Conservation (phyloP, 805 yeast species). For the Lachancea sp. region DNA sequence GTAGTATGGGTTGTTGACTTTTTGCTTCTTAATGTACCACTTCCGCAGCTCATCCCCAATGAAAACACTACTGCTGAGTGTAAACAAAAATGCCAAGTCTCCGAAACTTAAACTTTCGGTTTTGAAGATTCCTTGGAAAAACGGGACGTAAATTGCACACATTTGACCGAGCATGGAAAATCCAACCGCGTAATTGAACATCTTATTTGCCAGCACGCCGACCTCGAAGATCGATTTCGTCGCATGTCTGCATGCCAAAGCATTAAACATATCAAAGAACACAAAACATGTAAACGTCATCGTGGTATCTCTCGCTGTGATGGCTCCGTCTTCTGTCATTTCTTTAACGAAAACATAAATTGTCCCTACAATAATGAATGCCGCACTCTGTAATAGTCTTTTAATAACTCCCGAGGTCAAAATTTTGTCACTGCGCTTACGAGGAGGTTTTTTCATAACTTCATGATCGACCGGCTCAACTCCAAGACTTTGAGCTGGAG, state of each 20-base stretch:
- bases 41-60: conserved; percentile 81
- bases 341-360: conserved; percentile 79
- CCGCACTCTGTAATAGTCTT: conserved; percentile 71
- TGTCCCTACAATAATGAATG: conserved; percentile 77
- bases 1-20: conserved; percentile 7
- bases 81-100: conserved; percentile 59
- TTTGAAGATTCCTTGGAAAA: conserved; percentile 87
- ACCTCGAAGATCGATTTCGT: conserved; percentile 76
- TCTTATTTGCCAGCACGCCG: conserved; percentile 69
- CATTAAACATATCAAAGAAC: conserved; percentile 93
- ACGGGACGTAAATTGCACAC: conserved; percentile 89
- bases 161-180: conserved; percentile 86
- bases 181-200: conserved; percentile 91
- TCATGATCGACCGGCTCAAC: conserved; percentile 96
- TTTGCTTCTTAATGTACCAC: conserved; percentile 29
- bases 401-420: conserved; percentile 61
- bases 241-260: conserved; percentile 85
- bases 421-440: conserved; percentile 80
- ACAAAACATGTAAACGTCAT: conserved; percentile 99
- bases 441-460: conserved; percentile 95
- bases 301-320: conserved; percentile 94
- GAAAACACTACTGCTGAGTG: conserved; percentile 73
- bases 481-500: conserved; percentile 96
- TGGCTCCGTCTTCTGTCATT: conserved; percentile 68
- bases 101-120: conserved; percentile 78